Evolutionary conservation across 2,329 filamentous ascomycete genomes (phyloP), one percentile per base, ranked within the genome.

Genomic region (Colletotrichum tropicale): DNA sequence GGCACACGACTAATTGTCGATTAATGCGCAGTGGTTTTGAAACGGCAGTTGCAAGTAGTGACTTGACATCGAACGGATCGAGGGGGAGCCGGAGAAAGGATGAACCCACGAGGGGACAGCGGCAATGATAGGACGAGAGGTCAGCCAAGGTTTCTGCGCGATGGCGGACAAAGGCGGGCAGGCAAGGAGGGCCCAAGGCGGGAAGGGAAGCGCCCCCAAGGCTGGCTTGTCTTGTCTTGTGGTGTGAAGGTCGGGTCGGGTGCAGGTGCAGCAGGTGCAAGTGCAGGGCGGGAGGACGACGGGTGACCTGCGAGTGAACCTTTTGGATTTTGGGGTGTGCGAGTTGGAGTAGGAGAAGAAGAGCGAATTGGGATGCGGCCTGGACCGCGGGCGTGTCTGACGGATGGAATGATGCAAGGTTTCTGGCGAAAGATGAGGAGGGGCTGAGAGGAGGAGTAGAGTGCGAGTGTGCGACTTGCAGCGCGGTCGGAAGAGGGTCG

Each of bases 31-130:
- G 73, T 43, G 24, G 56, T 61, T 58, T 75, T 73, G 73, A 75
- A 75, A 73, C 64, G 62, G 64, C 18, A 43, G 70, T 73, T 73
- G 70, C 70, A 60, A 61, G 73, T 73, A 68, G 34, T 73, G 73
- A 67, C 64, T 69, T 75, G 70, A 75, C 73, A 75, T 75, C 64
- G 73, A 75, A 73, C 64, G 70, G 73, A 75, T 73, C 58, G 58
- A 73, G 58, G 24, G 43, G 73, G 48, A 64, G 73, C 73, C 70
- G 73, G 70, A 75, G 73, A 75, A 75, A 75, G 70, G 73, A 75
- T 75, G 70, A 75, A 75, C 73, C 70, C 73, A 75, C 70, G 43
- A 75, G 70, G 43, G 58, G 64, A 36, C 58, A 73, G 64, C 70
- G 58, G 48, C 64, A 73, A 73, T 68, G 70, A 75, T 75, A 73